Evolutionary conservation across 805 yeast species (phyloP), one percentile per base, ranked within the genome.

Genomic region (Teunomyces atbi): DNA sequence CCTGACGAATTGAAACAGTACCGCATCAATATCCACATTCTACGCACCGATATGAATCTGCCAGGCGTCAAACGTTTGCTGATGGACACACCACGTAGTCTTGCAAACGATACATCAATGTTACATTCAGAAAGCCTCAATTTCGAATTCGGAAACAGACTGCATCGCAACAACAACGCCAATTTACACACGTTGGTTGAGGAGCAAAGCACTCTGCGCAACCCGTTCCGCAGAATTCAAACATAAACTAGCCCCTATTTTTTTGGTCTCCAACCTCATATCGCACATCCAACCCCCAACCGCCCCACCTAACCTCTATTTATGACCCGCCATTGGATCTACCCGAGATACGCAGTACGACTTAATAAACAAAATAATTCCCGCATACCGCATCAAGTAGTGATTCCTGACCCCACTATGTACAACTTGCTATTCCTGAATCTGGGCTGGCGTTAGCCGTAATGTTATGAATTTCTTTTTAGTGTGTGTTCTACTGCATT

Each of bases 21-120:
- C 51, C 62, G 83, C 41, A 54, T 65, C 3, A 68, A 69, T 41
- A 74, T 73, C 50, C 72, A 71, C 45, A 57, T 56, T 15, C 57
- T 74, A 45, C 54, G 81, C 40, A 54, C 64, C 10, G 74, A 71
- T 20, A 73, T 77, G 77, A 47, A 67, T 6, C 60, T 61, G 2
- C 78, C 78, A 0, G 71, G 76, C 1, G 42, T 62, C 47, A 51
- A 58, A 46, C 35, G 54, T 13, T 30, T 27, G 23, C 47, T 50
- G 2, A 35, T 42, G 4, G 53, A 45, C 10, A 16, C 15, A 6
- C 16, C 23, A 11, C 34, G 43, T 10, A 15, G 15, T 11, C 33
- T 18, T 38, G 21, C 21, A 18, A 13, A 38, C 39, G 39, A 20
- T 26, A 13, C 15, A 3, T 13, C 23, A 11, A 21, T 36, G 39